phyloP scores from a whole-genome alignment of 1,139 yeast species.

The Debaryomyces sp. region DNA sequence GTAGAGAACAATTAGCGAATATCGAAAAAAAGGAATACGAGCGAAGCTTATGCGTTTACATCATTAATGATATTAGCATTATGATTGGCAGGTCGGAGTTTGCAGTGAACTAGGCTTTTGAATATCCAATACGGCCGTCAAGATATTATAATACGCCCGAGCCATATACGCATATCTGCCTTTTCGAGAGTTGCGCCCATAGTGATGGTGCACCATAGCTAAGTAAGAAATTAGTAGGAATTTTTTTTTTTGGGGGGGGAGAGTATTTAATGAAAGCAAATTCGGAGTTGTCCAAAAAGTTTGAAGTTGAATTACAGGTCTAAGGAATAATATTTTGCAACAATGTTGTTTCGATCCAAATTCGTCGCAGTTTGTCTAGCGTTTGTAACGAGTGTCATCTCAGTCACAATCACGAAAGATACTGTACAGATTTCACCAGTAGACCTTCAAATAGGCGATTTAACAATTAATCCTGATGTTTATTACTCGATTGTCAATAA shows the following conservation, averaged over 20 bases:
- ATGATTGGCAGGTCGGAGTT: too few species aligned
- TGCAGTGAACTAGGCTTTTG: too few species aligned
- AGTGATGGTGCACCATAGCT: too few species aligned
- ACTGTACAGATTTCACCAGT: conserved; percentile 21
- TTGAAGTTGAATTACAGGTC: background rate
- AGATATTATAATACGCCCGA: too few species aligned
- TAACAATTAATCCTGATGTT: conserved; percentile 12
- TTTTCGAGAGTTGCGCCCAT: too few species aligned
- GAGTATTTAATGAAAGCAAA: background rate
- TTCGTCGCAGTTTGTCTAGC: background rate
- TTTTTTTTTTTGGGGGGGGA: too few species aligned
- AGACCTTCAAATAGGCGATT: conserved; percentile 18
- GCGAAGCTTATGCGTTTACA: too few species aligned
- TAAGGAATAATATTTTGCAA: background rate
- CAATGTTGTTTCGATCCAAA: background rate
- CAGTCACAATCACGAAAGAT: conserved; percentile 6
- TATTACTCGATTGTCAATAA: conserved; percentile 38
- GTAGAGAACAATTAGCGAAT: too few species aligned
- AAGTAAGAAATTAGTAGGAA: background rate
- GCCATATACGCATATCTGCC: too few species aligned
- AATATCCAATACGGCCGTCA: too few species aligned
- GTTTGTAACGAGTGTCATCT: background rate
- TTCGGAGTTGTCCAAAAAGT: background rate
- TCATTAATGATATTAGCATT: too few species aligned
- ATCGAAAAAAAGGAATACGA: too few species aligned